phyloP scores from a whole-genome alignment of 2,329 filamentous ascomycete species.

The Verticillium zaregamsianum region DNA sequence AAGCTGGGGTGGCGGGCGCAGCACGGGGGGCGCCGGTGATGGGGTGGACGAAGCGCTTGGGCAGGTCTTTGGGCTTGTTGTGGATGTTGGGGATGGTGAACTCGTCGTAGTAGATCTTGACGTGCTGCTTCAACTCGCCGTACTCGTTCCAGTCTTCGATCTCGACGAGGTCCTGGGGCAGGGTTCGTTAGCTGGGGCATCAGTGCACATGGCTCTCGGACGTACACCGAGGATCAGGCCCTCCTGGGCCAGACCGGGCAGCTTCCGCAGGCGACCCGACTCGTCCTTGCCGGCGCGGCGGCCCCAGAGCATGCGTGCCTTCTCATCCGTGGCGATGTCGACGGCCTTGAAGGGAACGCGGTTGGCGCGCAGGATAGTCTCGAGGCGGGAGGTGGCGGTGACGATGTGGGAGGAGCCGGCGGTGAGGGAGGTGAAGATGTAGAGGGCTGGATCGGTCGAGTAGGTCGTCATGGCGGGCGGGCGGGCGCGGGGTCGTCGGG shows the following conservation, averaged over 20 bases:
- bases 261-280: constrained; percentile 61
- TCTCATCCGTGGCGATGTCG: constrained; percentile 86
- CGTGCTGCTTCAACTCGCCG: constrained; percentile 84
- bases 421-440: constrained; percentile 94
- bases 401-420: constrained; percentile 94
- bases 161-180: constrained; percentile 75
- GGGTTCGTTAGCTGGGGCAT: neutral
- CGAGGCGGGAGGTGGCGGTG: constrained; percentile 89
- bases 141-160: constrained; percentile 99
- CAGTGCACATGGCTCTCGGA: neutral
- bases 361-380: constrained; percentile 94
- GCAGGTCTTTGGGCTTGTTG: constrained; percentile 42
- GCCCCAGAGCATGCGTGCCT: constrained; percentile 84
- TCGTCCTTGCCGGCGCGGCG: constrained; percentile 72
- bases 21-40: neutral
- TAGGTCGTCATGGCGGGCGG: constrained; percentile 26
- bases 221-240: constrained; percentile 80
- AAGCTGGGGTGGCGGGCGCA: constrained; percentile 2
- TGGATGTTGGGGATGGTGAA: constrained; percentile 53
- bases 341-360: constrained; percentile 89
- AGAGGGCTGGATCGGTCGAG: constrained; percentile 68
- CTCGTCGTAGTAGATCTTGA: constrained; percentile 65
- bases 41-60: constrained; percentile 15
- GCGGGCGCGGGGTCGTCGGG: neutral
- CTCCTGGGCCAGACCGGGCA: constrained; percentile 85